Evolutionary conservation across 1,284 basidiomycete species (phyloP).

Genomic region (Coniferiporia sulphurascens): DNA sequence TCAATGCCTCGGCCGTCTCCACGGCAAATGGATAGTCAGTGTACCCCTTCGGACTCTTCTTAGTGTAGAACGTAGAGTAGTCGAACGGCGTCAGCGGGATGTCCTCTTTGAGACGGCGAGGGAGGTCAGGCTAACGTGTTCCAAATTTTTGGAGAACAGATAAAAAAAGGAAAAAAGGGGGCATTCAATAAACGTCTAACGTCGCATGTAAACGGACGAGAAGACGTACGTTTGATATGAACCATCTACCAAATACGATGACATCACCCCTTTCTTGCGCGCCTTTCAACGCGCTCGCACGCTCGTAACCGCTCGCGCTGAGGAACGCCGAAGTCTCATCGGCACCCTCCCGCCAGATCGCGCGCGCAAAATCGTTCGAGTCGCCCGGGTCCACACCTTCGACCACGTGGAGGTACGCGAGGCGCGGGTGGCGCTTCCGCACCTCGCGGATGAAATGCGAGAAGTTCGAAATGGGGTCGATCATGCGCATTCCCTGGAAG

Average conservation of each 20-base stretch:
- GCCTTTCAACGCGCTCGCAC: slow-evolving; percentile 25
- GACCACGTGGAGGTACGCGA: slow-evolving; percentile 56
- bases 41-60: slow-evolving; percentile 15
- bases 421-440: slow-evolving; percentile 33
- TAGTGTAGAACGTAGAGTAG: slow-evolving; percentile 16
- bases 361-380: slow-evolving; percentile 32
- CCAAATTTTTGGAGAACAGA: neutral
- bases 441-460: slow-evolving; percentile 32
- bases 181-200: neutral
- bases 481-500: slow-evolving; percentile 30
- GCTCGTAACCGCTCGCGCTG: slow-evolving; percentile 32
- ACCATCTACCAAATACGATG: slow-evolving; percentile 44
- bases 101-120: slow-evolving; percentile 6
- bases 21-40: slow-evolving; percentile 17
- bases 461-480: slow-evolving; percentile 39
- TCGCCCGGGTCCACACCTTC: slow-evolving; percentile 30
- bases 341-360: slow-evolving; percentile 26
- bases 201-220: neutral
- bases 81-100: slow-evolving; percentile 15
- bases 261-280: slow-evolving; percentile 31
- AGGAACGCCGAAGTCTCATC: slow-evolving; percentile 29
- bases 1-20: too few species aligned
- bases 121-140: slow-evolving; percentile 25
- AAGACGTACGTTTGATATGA: slow-evolving; percentile 38
- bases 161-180: too few species aligned